Conservation (phyloP, 2,329 filamentous ascomycete species). For the Sporothrix phasma region DNA sequence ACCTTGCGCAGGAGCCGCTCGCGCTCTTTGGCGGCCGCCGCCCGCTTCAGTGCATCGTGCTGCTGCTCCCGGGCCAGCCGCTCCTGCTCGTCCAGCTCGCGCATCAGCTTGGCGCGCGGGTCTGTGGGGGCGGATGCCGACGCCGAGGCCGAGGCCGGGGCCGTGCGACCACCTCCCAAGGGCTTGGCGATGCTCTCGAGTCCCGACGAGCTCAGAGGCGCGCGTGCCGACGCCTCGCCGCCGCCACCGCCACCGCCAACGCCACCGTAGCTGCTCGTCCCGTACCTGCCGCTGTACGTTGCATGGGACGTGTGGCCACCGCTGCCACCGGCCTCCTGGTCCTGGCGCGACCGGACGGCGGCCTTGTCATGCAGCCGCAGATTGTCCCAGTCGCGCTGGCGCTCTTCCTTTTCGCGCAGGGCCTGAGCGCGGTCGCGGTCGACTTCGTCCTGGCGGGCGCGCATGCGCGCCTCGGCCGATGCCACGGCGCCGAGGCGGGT, state of each 20-base stretch:
- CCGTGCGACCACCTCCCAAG: background rate
- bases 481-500: background rate
- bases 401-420: background rate
- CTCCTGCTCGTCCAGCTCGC: conserved; percentile 13
- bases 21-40: conserved; percentile 1
- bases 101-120: background rate
- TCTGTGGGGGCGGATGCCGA: background rate
- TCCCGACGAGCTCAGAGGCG: background rate
- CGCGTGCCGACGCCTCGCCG: background rate
- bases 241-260: no score
- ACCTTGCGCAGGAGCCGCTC: conserved; percentile 11
- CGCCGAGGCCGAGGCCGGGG: no score
- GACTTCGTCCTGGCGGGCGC: background rate
- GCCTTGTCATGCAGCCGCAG: conserved; percentile 14
- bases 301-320: background rate
- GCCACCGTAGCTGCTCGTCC: background rate
- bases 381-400: conserved; percentile 14
- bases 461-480: conserved; percentile 1
- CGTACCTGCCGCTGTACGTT: background rate
- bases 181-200: background rate
- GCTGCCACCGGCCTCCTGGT: background rate
- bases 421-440: conserved; percentile 5
- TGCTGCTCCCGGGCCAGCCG: conserved; percentile 8
- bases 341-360: background rate
- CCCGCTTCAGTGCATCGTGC: conserved; percentile 9